A percentile compares a stretch with the other conserved stretches of the same genome.
These are phyloP conservation scores for Citrullus amarus DNA, from an alignment of 306 rosid genomes.

Conservation along the genomic window DNA sequence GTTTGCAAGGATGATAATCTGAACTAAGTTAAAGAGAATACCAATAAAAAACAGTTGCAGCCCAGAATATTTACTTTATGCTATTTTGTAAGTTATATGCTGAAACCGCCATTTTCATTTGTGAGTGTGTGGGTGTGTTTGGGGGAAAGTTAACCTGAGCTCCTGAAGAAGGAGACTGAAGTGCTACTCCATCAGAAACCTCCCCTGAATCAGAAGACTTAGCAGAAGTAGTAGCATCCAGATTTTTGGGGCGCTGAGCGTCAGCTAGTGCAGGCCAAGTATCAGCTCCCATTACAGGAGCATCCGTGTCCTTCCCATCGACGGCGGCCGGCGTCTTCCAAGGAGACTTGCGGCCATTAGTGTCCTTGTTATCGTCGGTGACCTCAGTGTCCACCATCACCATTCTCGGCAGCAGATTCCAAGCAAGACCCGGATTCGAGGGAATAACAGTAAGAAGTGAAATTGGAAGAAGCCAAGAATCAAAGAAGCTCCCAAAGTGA, in stretches of 20 bases:
- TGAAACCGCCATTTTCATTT: not conserved
- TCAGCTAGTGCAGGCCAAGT: constrained; percentile 87
- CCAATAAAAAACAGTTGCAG: not conserved
- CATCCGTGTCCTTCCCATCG: constrained; percentile 35
- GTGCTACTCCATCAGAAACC: constrained; percentile 22
- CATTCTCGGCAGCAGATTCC: constrained; percentile 23
- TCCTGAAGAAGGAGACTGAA: constrained; percentile 24
- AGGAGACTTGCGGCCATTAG: constrained; percentile 59
- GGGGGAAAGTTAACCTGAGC: constrained; percentile 32
- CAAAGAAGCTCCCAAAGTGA: too few species aligned
- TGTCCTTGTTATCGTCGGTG: constrained; percentile 37
- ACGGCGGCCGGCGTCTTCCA: constrained; percentile 53
- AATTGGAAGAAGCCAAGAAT: too few species aligned
- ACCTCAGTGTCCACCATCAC: constrained; percentile 64
- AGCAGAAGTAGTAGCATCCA: constrained; percentile 20
- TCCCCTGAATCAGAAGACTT: constrained; percentile 22
- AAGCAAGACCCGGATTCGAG: not conserved
- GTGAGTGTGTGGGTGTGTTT: not conserved
- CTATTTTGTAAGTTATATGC: not conserved
- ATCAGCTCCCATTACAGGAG: constrained; percentile 53
- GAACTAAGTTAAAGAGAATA: not conserved
- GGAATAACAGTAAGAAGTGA: not conserved
- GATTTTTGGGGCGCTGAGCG: constrained; percentile 49
- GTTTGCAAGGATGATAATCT: not conserved
- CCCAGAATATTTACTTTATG: not conserved